Percentiles rank a stretch among this genome's conserved stretches.
Evolutionary conservation across 352 stramenopile species (phyloP).

Genomic region (Phytophthora boehmeriae): DNA sequence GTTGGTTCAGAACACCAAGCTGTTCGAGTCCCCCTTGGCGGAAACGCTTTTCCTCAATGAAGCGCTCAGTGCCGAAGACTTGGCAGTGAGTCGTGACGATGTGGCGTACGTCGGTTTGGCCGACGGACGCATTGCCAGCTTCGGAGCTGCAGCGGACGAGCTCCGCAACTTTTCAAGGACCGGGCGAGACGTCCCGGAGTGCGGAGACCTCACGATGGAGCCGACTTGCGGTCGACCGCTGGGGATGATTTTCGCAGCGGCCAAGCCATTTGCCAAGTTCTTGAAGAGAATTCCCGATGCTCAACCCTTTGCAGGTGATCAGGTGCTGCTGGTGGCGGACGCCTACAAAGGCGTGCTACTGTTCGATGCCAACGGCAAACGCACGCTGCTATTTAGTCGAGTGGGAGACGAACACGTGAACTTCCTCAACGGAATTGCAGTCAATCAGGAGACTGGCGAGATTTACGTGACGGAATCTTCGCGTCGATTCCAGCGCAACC

Average conservation of each 20-base stretch:
- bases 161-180: conserved; percentile 59
- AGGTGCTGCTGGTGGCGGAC: conserved; percentile 67
- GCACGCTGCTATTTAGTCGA: conserved; percentile 58
- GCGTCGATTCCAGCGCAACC: conserved; percentile 50
- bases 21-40: conserved; percentile 27
- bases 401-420: conserved; percentile 42
- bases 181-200: conserved; percentile 37
- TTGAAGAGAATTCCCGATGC: conserved; percentile 48
- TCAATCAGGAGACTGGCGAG: conserved; percentile 43
- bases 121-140: conserved; percentile 61
- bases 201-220: conserved; percentile 42
- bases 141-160: conserved; percentile 29
- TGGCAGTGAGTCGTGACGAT: conserved; percentile 52
- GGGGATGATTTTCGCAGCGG: conserved; percentile 50
- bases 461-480: conserved; percentile 70
- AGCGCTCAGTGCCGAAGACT: conserved; percentile 48
- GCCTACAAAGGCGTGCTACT: conserved; percentile 65
- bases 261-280: conserved; percentile 44
- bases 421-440: conserved; percentile 57
- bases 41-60: conserved; percentile 46
- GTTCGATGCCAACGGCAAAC: conserved; percentile 57
- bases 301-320: conserved; percentile 46
- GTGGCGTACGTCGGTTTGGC: conserved; percentile 52
- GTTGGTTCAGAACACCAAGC: conserved; percentile 20
- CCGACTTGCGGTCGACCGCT: conserved; percentile 55